Evolutionary conservation across 352 stramenopile species (phyloP), one percentile per base, ranked within the genome.

Genomic region (Pythium biforme): DNA sequence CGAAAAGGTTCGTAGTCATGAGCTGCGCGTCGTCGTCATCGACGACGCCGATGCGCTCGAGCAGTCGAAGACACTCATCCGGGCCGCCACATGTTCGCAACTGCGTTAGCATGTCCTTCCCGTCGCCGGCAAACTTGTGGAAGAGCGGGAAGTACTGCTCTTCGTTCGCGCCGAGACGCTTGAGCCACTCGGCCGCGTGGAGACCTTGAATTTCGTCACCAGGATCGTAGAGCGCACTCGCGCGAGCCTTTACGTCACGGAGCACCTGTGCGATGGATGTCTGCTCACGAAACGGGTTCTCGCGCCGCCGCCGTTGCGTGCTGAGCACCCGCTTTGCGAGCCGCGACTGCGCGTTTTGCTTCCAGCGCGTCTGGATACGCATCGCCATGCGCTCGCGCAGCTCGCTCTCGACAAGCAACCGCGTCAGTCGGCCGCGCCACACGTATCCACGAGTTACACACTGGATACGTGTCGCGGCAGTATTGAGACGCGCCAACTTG

Each of bases 301-400:
- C 64, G 22, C 79, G 70, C 0, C 75, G 78, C 12, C 83, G 75
- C 8, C 70, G 74, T 50, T 92, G 85, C 4, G 79, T 72, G 26
- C 33, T 55, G 3, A 90, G 47, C 3, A 92, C 57, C 17, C 76
- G 77, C 25, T 57, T 68, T 0, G 81, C 82, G 25, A 76, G 60
- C 20, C 81, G 78, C 5, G 72, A 64, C 20, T 90, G 79, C 0
- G 73, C 69, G 34, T 73, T 88, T 27, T 80, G 70, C 1, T 79
- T 76, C 85, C 85, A 94, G 1, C 74, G 70, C 9, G 52, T 57
- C 63, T 94, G 85, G 26, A 94, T 76, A 11, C 81, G 76, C 8
- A 50, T 53, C 10, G 75, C 82, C 85, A 94, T 92, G 17, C 70
- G 72, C 8, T 60, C 55, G 4, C 72, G 74, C 20, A 83, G 64